These are phyloP conservation scores for Stereocaulon alpinum DNA, from an alignment of 495 filamentous ascomycete genomes.

Conservation along the genomic window DNA sequence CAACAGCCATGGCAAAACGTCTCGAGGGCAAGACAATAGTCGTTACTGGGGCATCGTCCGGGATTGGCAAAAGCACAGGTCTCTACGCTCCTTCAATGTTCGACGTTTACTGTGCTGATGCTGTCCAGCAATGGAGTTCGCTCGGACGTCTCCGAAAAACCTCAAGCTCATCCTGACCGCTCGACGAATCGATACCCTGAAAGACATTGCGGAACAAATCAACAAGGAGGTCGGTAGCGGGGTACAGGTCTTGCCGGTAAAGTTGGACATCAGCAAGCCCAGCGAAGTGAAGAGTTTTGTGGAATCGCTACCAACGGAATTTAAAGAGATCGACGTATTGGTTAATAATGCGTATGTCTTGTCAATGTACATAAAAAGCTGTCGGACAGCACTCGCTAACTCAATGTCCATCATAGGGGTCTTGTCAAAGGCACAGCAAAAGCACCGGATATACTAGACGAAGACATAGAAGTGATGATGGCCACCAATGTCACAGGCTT, in stretches of 20 bases:
- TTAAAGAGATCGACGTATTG: conserved; percentile 75
- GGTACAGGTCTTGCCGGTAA: conserved; percentile 69
- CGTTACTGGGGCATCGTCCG: conserved; percentile 87
- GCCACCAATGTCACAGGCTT: conserved; percentile 87
- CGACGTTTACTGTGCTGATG: conserved; percentile 12
- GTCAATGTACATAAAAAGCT: neutral
- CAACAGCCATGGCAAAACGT: conserved; percentile 69
- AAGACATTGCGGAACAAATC: conserved; percentile 69
- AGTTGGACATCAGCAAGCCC: conserved; percentile 78
- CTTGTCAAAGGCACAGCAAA: conserved; percentile 81
- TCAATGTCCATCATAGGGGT: conserved; percentile 42
- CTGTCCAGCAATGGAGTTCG: conserved; percentile 69
- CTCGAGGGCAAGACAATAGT: conserved; percentile 90
- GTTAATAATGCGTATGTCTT: conserved; percentile 90
- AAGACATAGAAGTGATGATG: conserved; percentile 83
- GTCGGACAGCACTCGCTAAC: neutral
- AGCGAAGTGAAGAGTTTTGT: conserved; percentile 71
- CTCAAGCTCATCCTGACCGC: conserved; percentile 84
- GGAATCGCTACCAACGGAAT: conserved; percentile 63
- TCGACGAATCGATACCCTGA: conserved; percentile 65
- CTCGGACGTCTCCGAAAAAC: conserved; percentile 67
- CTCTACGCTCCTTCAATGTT: neutral
- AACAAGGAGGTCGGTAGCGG: conserved; percentile 67
- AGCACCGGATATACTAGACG: conserved; percentile 70
- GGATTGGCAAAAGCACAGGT: conserved; percentile 69